Evolutionary conservation across 2,329 filamentous ascomycete genomes (phyloP).

Genomic region (Aspergillus ustus): DNA sequence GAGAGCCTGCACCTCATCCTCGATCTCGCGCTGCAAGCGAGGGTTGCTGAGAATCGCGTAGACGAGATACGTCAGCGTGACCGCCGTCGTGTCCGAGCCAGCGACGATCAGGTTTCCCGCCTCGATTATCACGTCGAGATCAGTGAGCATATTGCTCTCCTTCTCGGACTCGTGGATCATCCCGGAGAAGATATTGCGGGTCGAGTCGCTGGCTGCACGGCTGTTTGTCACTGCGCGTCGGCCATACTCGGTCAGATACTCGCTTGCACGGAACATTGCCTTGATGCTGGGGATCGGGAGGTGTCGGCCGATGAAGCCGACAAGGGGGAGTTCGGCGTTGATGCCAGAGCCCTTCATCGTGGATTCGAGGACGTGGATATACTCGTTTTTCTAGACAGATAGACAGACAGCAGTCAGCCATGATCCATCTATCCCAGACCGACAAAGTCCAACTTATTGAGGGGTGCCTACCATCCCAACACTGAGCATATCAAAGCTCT

Average conservation of each 20-base stretch:
- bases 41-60: slow-evolving; percentile 39
- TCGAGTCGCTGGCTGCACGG: slow-evolving; percentile 23
- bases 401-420: background rate
- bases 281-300: slow-evolving; percentile 12
- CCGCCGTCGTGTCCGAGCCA: slow-evolving; percentile 56
- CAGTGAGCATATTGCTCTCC: slow-evolving; percentile 22
- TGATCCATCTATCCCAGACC: slow-evolving; percentile 11
- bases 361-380: slow-evolving; percentile 41
- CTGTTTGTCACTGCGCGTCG: slow-evolving; percentile 23
- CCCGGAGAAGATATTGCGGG: slow-evolving; percentile 43
- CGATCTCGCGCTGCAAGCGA: slow-evolving; percentile 50
- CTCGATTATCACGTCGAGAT: slow-evolving; percentile 42
- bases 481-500: slow-evolving; percentile 55
- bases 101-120: slow-evolving; percentile 51
- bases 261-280: slow-evolving; percentile 16
- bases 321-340: slow-evolving; percentile 15
- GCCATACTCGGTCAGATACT: slow-evolving; percentile 18
- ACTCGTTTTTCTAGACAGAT: slow-evolving; percentile 37
- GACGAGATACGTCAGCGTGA: slow-evolving; percentile 53
- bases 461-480: slow-evolving; percentile 45
- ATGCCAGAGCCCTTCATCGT: slow-evolving; percentile 18
- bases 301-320: slow-evolving; percentile 14
- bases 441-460: no score
- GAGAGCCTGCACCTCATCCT: slow-evolving; percentile 49
- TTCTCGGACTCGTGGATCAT: slow-evolving; percentile 44